A percentile compares a stretch with the other conserved stretches of the same genome.
These are phyloP conservation scores for Taphrina flavorubra DNA, from an alignment of 1,139 yeast genomes.

Conservation along the genomic window DNA sequence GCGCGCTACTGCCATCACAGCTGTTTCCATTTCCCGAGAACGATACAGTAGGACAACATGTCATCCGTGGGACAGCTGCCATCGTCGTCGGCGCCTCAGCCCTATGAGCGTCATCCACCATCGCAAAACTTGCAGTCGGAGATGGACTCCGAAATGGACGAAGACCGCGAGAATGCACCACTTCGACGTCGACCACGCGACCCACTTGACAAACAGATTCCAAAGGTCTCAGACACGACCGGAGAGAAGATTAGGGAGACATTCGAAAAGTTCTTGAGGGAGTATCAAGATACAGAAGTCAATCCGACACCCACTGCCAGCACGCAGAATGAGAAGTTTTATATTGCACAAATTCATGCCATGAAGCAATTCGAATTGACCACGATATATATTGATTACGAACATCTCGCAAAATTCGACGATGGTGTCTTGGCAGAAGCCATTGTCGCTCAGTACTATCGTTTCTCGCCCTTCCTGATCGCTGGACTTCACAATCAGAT, in stretches of 20 bases:
- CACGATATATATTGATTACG: conserved; percentile 84
- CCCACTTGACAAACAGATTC: conserved; percentile 56
- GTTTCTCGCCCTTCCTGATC: conserved; percentile 84
- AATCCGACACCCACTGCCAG: conserved; percentile 46
- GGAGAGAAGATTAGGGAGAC: conserved; percentile 94
- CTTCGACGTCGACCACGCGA: conserved; percentile 44
- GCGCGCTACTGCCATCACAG: too few relatives aligned
- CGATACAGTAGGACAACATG: conserved; percentile 3
- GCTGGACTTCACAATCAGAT: conserved; percentile 76
- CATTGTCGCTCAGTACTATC: conserved; percentile 84
- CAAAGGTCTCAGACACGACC: conserved; percentile 86
- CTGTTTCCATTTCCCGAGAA: too few relatives aligned
- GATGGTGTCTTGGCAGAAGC: conserved; percentile 91
- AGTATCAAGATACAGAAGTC: conserved; percentile 48
- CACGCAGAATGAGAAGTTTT: conserved; percentile 53
- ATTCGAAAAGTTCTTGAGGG: conserved; percentile 82
- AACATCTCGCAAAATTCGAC: conserved; percentile 74
- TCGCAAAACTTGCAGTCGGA: conserved; percentile 17
- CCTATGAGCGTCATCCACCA: conserved; percentile 29
- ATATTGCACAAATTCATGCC: conserved; percentile 79
- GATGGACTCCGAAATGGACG: conserved; percentile 42
- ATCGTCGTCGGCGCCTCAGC: conserved; percentile 33
- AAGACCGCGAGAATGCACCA: conserved; percentile 40
- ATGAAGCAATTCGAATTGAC: conserved; percentile 77
- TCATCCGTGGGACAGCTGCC: conserved; percentile 35